A percentile compares a stretch with the other conserved stretches of the same genome.
These are phyloP conservation scores for Trichoderma koningii DNA, from an alignment of 2,329 filamentous ascomycete genomes.

Conservation along the genomic window DNA sequence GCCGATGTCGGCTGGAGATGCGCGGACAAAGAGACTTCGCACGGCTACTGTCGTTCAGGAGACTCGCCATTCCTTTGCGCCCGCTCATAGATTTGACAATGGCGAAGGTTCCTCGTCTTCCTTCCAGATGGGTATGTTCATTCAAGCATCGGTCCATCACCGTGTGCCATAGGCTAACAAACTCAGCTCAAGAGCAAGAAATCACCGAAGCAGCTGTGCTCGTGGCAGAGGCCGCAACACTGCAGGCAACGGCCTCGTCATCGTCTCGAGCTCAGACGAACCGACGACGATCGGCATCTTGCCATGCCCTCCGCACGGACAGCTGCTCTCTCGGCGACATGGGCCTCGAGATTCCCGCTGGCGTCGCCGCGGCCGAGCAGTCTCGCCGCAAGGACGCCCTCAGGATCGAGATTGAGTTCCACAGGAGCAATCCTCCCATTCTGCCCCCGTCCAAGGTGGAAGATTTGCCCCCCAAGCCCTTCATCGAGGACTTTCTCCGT, in stretches of 20 bases:
- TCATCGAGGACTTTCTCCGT: conserved; percentile 30
- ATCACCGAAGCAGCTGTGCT: no score
- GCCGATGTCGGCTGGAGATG: no score
- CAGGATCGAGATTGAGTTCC: conserved; percentile 31
- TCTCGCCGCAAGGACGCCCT: conserved; percentile 31
- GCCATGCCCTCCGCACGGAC: conserved; percentile 26
- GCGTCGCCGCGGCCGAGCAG: conserved; percentile 30
- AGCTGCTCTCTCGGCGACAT: conserved; percentile 30
- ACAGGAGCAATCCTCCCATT: conserved; percentile 34
- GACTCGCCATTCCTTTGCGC: no score
- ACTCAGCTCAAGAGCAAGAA: not conserved
- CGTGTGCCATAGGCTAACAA: no score
- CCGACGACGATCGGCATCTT: not conserved
- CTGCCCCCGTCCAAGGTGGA: conserved; percentile 35
- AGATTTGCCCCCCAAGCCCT: conserved; percentile 36
- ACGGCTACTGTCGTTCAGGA: no score
- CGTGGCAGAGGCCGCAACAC: not conserved
- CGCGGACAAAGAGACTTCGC: no score
- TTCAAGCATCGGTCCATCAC: no score
- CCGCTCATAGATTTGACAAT: no score
- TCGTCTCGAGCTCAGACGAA: not conserved
- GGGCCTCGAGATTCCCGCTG: conserved; percentile 32
- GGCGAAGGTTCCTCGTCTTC: not conserved
- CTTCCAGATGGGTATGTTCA: not conserved
- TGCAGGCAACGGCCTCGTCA: not conserved